phyloP scores from a whole-genome alignment of 306 rosid genomes.

The Prunus armeniaca region DNA sequence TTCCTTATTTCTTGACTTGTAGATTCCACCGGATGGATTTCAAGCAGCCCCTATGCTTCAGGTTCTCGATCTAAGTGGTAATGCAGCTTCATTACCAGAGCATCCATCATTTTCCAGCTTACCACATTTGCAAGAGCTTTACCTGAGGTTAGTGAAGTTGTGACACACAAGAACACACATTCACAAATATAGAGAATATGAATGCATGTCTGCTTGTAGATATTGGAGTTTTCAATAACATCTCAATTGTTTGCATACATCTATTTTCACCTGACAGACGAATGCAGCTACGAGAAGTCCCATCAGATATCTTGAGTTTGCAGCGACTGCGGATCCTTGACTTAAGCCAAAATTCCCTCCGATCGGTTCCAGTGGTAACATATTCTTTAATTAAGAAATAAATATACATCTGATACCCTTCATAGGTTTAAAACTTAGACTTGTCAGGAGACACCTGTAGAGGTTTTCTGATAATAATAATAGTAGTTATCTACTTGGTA shows the following conservation, averaged over 20 bases:
- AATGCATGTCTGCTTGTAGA: conserved; percentile 9
- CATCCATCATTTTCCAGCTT: conserved; percentile 65
- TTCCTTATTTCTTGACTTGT: conserved; percentile 21
- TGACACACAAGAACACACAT: conserved; percentile 18
- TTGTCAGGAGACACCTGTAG: neutral
- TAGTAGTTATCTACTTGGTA: neutral
- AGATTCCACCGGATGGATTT: conserved; percentile 86
- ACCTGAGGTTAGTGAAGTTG: conserved; percentile 65
- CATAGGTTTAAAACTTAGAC: neutral
- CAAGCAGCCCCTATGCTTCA: conserved; percentile 69
- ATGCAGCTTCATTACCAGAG: conserved; percentile 53
- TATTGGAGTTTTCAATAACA: conserved; percentile 5
- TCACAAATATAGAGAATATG: neutral
- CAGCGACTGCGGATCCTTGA: conserved; percentile 64
- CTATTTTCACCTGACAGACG: conserved; percentile 51
- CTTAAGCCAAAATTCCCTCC: conserved; percentile 88
- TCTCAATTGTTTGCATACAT: neutral
- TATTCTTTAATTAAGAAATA: neutral
- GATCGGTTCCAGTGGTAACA: conserved; percentile 70
- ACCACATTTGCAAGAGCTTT: conserved; percentile 76
- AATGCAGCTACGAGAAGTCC: conserved; percentile 63
- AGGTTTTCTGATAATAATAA: neutral
- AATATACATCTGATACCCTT: neutral
- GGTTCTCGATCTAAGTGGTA: conserved; percentile 79
- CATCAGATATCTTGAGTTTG: conserved; percentile 64